phyloP scores from a whole-genome alignment of 345 rosid genomes.

The Boechera retrofracta region DNA sequence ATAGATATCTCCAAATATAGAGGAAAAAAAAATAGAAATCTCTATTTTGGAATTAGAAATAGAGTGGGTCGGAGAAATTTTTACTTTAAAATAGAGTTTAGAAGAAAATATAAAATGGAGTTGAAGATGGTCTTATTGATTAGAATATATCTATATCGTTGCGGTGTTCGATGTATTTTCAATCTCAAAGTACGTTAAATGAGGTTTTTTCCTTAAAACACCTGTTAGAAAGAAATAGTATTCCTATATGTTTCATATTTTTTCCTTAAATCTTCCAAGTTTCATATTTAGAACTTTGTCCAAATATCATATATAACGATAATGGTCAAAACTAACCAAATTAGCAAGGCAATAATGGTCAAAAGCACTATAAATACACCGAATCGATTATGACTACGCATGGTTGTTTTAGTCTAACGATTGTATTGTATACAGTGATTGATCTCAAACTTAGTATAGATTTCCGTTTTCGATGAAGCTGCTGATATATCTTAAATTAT shows the following conservation, averaged over 20 bases:
- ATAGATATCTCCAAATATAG: too few species aligned
- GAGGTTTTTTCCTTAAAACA: not conserved
- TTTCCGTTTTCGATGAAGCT: constrained; percentile 20
- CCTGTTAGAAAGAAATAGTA: not conserved
- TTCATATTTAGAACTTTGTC: not conserved
- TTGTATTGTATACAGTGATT: not conserved
- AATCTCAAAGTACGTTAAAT: not conserved
- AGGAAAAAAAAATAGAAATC: too few species aligned
- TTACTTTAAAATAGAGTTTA: too few species aligned
- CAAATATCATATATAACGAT: not conserved
- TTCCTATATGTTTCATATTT: not conserved
- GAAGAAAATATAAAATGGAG: too few species aligned
- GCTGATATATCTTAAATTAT: not conserved
- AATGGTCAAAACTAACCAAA: constrained; percentile 9
- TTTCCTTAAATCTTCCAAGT: not conserved
- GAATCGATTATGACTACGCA: constrained; percentile 11
- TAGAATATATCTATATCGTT: not conserved
- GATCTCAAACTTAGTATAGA: constrained; percentile 8
- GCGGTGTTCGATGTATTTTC: constrained; percentile 14
- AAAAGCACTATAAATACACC: constrained; percentile 14
- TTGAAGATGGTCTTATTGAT: too few species aligned
- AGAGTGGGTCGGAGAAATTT: too few species aligned
- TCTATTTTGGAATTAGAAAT: too few species aligned
- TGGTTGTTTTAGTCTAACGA: not conserved
- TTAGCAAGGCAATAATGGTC: not conserved